Base-by-base conservation (phyloP, 1,284 basidiomycete species). In the Neolentinus lepideus region DNA sequence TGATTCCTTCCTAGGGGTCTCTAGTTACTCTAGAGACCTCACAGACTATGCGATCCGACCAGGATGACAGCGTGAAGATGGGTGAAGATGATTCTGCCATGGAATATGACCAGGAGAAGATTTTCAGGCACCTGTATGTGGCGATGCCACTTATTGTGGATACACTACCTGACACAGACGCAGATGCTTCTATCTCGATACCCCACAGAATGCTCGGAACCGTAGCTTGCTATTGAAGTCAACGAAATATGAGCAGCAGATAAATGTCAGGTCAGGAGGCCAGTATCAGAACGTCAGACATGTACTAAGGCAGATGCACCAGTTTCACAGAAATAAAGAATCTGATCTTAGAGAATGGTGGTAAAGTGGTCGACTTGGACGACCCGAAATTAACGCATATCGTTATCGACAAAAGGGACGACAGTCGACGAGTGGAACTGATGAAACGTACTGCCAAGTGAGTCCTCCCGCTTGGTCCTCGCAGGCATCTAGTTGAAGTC, bases 181-280 rank as follows among this genome's bases (percentile, higher is more conserved):
- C 57, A 92, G 90, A 56, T 85, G 83, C 61, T 94, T 95, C 71
- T 97, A 96, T 69, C 75, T 97, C 36, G 94, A 96, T 69, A 83
- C 90, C 1, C 78, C 84, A 0, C 75, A 74, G 9, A 93, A 93
- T 63, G 92, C 92, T 0, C 67, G 66, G 6, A 71, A 73, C 62
- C 79, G 92, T 60, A 80, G 75, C 0, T 81, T 96, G 73, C 46
- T 62, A 2, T 69, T 80, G 4, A 82, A 80, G 56, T 50, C 47
- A n/a, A 68, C 75, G n/a, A 84, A 80, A 64, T 65, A 80, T 38
- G 81, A 83, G 58, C 67, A 71, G 10, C 73, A 74, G 0, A 78
- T 85, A 43, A 69, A 66, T 19, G 63, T 77, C 59, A 79, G 76
- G 89, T 86, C 58, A 61, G 73, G 66, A 3, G 10, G 14, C 33